phyloP scores from a whole-genome alignment of 371 early-diverging fungal species.

The Fennellomyces sp. region DNA sequence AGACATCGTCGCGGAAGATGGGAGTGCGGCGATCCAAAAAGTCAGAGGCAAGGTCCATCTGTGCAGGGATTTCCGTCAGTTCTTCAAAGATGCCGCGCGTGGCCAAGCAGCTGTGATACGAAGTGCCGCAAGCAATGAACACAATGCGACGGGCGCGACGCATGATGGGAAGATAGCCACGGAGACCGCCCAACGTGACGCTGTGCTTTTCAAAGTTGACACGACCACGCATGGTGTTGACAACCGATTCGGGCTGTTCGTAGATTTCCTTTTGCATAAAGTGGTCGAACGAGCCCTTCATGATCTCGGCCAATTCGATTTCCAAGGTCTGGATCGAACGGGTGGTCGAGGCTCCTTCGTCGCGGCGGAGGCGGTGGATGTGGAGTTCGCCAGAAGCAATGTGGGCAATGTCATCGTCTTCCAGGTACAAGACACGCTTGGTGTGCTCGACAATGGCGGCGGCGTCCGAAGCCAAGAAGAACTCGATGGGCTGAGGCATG shows the following conservation, averaged over 20 bases:
- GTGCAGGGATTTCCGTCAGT: slow-evolving; percentile 93
- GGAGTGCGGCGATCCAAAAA: slow-evolving; percentile 94
- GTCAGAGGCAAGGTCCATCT: slow-evolving; percentile 93
- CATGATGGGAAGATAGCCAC: slow-evolving; percentile 88
- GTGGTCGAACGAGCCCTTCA: slow-evolving; percentile 97
- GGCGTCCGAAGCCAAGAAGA: slow-evolving; percentile 96
- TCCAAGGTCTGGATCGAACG: slow-evolving; percentile 96
- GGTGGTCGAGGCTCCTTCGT: slow-evolving; percentile 81
- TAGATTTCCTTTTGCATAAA: slow-evolving; percentile 99
- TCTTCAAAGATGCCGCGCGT: slow-evolving; percentile 97
- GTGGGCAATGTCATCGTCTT: slow-evolving; percentile 98
- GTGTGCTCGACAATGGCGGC: slow-evolving; percentile 99
- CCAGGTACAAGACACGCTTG: slow-evolving; percentile 95
- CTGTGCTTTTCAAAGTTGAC: slow-evolving; percentile 93
- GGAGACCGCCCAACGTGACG: slow-evolving; percentile 88
- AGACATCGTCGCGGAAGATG: slow-evolving; percentile 97
- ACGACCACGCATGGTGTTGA: slow-evolving; percentile 99
- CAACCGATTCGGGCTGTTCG: slow-evolving; percentile 98
- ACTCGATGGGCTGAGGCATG: slow-evolving; percentile 91
- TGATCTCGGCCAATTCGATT: slow-evolving; percentile 95
- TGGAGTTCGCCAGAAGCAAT: slow-evolving; percentile 90
- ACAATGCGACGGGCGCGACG: slow-evolving; percentile 94
- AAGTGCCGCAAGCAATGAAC: slow-evolving; percentile 98
- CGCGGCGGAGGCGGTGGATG: slow-evolving; percentile 94
- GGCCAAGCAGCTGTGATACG: slow-evolving; percentile 93